These are phyloP conservation scores for Pseudogymnoascus sp. DNA, from an alignment of 2,329 filamentous ascomycete species.

Conservation along the genomic window DNA sequence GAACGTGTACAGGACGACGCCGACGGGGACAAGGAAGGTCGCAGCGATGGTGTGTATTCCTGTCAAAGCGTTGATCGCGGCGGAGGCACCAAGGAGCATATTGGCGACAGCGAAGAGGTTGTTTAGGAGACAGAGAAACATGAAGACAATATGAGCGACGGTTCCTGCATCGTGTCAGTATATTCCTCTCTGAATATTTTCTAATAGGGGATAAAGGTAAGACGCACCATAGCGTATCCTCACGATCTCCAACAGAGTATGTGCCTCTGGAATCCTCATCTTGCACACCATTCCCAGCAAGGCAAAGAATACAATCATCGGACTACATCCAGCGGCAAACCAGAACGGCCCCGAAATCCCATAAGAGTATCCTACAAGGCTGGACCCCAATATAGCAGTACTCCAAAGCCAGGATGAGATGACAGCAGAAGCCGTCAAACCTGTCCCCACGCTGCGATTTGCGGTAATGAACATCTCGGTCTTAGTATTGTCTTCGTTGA, in stretches of 20 bases:
- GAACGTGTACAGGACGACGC: constrained; percentile 34
- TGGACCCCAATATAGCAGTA: constrained; percentile 43
- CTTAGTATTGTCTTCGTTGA: constrained; percentile 43
- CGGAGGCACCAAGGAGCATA: constrained; percentile 41
- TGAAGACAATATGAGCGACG: constrained; percentile 43
- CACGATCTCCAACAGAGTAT: constrained; percentile 46
- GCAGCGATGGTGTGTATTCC: constrained; percentile 44
- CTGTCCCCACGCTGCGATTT: constrained; percentile 42
- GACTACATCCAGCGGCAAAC: constrained; percentile 44
- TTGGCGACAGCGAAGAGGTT: constrained; percentile 47
- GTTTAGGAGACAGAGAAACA: constrained; percentile 44
- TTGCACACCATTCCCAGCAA: constrained; percentile 45
- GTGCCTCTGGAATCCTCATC: constrained; percentile 43
- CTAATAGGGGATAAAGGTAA: not conserved
- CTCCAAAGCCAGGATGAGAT: constrained; percentile 49
- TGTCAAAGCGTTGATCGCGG: constrained; percentile 36
- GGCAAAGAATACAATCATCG: constrained; percentile 49
- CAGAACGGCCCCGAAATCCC: constrained; percentile 49
- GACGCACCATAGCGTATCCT: constrained; percentile 40
- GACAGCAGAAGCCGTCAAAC: constrained; percentile 45
- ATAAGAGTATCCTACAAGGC: constrained; percentile 45
- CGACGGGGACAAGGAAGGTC: constrained; percentile 37
- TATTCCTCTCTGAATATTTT: not conserved
- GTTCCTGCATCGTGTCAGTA: constrained; percentile 20
- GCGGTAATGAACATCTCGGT: constrained; percentile 51